These are phyloP conservation scores for Forsythia suspensa DNA, from an alignment of 257 asterid genomes.

Conservation along the genomic window DNA sequence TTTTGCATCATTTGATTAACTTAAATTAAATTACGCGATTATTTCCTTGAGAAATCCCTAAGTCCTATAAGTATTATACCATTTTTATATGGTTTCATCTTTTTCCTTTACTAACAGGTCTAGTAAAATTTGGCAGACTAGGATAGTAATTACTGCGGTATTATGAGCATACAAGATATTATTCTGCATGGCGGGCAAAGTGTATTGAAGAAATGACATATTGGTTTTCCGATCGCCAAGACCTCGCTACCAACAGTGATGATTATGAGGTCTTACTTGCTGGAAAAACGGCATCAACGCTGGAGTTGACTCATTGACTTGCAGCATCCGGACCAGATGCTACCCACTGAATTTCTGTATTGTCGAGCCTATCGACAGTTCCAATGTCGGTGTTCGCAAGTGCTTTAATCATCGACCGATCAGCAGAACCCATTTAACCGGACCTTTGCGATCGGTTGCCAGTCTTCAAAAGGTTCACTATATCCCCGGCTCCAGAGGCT, in stretches of 20 bases:
- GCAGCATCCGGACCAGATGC: constrained; percentile 86
- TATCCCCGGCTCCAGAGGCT: constrained; percentile 66
- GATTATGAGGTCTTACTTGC: constrained; percentile 75
- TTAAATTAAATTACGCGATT: too few species aligned
- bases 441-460: constrained; percentile 58
- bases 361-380: constrained; percentile 83
- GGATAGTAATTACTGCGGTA: constrained; percentile 50
- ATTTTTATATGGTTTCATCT: too few species aligned
- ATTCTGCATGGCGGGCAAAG: constrained; percentile 92
- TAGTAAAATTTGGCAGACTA: neutral
- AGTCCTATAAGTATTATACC: too few species aligned
- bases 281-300: constrained; percentile 68
- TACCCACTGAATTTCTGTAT: constrained; percentile 79
- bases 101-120: too few species aligned
- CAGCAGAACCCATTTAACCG: constrained; percentile 77
- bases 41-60: too few species aligned
- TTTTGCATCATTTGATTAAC: too few species aligned
- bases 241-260: constrained; percentile 94
- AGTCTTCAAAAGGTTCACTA: neutral
- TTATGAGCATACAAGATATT: constrained; percentile 95
- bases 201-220: constrained; percentile 55
- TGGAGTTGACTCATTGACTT: constrained; percentile 71
- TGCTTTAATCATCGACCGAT: constrained; percentile 73
- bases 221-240: constrained; percentile 56
- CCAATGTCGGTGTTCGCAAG: constrained; percentile 69